Base-by-base conservation (phyloP, 1,139 yeast species). In the Saccharomyces hybrid region DNA sequence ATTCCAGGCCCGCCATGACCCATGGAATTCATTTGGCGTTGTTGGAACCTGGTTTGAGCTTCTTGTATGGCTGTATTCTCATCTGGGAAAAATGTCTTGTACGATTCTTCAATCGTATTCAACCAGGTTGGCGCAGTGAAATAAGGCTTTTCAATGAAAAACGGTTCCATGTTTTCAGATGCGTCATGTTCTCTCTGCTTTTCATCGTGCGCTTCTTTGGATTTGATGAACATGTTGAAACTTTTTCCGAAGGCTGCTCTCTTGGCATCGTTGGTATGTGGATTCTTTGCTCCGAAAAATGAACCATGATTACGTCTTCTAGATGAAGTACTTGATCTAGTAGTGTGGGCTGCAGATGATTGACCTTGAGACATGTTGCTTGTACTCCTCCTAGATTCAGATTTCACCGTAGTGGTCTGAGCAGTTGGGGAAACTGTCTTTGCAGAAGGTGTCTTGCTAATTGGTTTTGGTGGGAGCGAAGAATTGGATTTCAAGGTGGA, bases 51-150 rank as follows among this genome's bases (percentile, higher is more conserved):
- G 50, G 62, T 54, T 57, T 68, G 71, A 14, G 70, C 62, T 38
- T 58, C 62, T 52, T 64, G 68, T 32, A 64, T 56, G 2, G 67
- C 64, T 9, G 64, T 58, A 28, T 62, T 59, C 52, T 65, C 67
- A 54, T 67, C 71, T 5, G 82, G 77, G 71, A 80, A 80, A 53
- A 79, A 67, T 26, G 71, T 70, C 55, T 74, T 77, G 67, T 81
- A 78, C 1, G 83, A 74, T 54, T 77, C 81, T 51, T 82, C 86
- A 27, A 78, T 71, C 3, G 85, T 82, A 24, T 78, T 74, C 29
- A 77, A 75, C 96, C 96, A 88, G 0, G 93, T 85, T 53, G 96
- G 96, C 3, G 89, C 85, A 0, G 95, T 85, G 50, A 78, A 76
- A 69, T 79, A 88, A 1, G 95, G 83, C 61, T 77, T 81, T 61